Percentiles rank a stretch among this genome's conserved stretches.
These are phyloP conservation scores for Hygrocybe punicea DNA, from an alignment of 768 basidiomycete species.

Conservation along the genomic window DNA sequence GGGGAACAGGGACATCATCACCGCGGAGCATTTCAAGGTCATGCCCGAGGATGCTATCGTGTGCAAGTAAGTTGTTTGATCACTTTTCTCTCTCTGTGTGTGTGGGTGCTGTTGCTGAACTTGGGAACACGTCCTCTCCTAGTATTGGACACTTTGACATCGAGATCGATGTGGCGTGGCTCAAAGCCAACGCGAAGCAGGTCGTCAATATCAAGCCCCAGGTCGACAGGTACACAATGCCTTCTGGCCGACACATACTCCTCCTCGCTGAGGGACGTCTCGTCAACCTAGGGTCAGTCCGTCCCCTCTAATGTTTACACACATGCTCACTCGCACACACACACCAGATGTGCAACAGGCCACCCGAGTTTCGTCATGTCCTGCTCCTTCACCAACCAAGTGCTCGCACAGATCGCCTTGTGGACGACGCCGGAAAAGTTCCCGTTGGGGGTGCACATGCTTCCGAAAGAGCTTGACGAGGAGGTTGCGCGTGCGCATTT, in stretches of 20 bases:
- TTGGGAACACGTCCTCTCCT: conserved; percentile 11
- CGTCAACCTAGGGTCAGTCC: conserved; percentile 86
- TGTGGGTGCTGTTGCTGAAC: too few species aligned
- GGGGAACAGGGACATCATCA: conserved; percentile 98
- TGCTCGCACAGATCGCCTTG: conserved; percentile 95
- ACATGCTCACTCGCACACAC: neutral
- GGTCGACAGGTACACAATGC: conserved; percentile 96
- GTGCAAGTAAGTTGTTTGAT: conserved; percentile 73
- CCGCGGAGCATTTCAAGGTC: conserved; percentile 79
- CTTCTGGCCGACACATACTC: conserved; percentile 89
- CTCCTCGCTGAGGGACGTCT: conserved; percentile 98
- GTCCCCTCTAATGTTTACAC: conserved; percentile 10
- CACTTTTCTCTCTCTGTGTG: too few species aligned
- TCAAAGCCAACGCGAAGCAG: conserved; percentile 86
- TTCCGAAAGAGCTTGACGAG: conserved; percentile 98
- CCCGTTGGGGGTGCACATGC: conserved; percentile 96
- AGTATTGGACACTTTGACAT: conserved; percentile 87
- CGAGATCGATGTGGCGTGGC: conserved; percentile 97
- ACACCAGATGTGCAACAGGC: conserved; percentile 87
- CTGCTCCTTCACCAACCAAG: conserved; percentile 98
- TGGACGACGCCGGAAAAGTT: conserved; percentile 92
- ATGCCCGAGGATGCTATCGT: conserved; percentile 99
- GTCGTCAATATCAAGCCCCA: conserved; percentile 95
- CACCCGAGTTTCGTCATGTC: conserved; percentile 99
- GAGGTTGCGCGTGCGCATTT: conserved; percentile 98